Evolutionary conservation across 2,329 filamentous ascomycete species (phyloP), one percentile per base, ranked within the genome.

Genomic region (Leptographium lundbergii): DNA sequence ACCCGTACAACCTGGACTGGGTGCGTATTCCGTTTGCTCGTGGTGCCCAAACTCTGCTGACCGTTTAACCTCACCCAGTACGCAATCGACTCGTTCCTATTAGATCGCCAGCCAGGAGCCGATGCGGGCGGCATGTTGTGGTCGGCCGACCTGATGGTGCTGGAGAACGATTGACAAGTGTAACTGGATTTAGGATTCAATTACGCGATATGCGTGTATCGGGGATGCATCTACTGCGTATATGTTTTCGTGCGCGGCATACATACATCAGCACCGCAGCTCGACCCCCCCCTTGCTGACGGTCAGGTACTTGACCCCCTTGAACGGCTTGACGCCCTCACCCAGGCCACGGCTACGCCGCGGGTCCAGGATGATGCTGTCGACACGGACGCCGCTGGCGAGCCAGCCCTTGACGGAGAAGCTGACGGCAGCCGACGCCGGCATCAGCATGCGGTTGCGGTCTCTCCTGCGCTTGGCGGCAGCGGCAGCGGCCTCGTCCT

Each of bases 261-360:
- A 39, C 52, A 54, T 39, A 27, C 36, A 24, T 67, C 62, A 84
- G 68, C 83, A 86, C 65, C 84, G 74, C 65, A 84, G 77, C 70
- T 87, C 84, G 50, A 86, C 75, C 25, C 83, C 84, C 17, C 80
- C 79, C 63, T 82, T 82, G 67, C 83, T 86, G 55, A 86, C 76
- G 19, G 91, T 96, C 66, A 99, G 71, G 72, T 99, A 99, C 74
- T 99, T 99, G 64, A 99, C 94, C 1, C 94, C 94, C 74, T 97
- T 99, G 73, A 96, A 97, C 27, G 94, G 94, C 73, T 91, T 95
- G 47, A 97, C 84, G 2, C 88, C 84, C 64, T 95, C 90, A 0
- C 90, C 90, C 53, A 99, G 67, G 0, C 94, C 94, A 60, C 86
- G 82, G 71, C 89, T 95, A 74, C 86, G 91, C 70, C 88, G 86